These are phyloP conservation scores for Didymella glomerata DNA, from an alignment of 2,329 filamentous ascomycete species.

Conservation along the genomic window DNA sequence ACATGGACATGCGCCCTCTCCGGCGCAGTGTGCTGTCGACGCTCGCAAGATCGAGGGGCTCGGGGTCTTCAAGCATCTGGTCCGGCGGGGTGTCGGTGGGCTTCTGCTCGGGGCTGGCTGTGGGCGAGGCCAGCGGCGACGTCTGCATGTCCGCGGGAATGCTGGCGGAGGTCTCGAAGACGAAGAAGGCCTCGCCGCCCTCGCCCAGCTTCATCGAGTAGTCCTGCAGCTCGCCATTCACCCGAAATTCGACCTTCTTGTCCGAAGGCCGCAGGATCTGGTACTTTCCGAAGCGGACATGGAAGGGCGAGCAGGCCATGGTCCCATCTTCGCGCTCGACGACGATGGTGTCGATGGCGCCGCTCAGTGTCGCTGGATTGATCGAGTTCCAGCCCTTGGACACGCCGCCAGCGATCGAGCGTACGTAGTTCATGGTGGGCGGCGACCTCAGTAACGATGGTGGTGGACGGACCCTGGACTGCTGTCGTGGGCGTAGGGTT, in stretches of 20 bases:
- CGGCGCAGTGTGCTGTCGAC: constrained; percentile 39
- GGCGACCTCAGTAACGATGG: neutral
- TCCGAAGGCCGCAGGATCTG: constrained; percentile 92
- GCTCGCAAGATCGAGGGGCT: constrained; percentile 71
- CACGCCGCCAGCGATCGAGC: constrained; percentile 92
- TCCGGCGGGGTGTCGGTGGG: constrained; percentile 56
- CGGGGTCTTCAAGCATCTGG: constrained; percentile 70
- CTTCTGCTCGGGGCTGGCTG: constrained; percentile 77
- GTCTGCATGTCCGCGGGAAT: constrained; percentile 96
- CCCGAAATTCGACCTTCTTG: constrained; percentile 98
- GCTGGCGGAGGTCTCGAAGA: constrained; percentile 91
- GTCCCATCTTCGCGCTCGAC: constrained; percentile 92
- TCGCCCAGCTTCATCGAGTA: constrained; percentile 99
- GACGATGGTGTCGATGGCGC: constrained; percentile 98
- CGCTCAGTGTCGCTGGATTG: constrained; percentile 95
- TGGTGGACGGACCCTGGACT: neutral
- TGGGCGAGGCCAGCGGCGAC: constrained; percentile 89
- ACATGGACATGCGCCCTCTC: constrained; percentile 43
- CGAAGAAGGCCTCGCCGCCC: constrained; percentile 97
- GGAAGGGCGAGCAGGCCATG: constrained; percentile 93
- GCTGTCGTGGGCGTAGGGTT: neutral
- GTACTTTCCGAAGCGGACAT: constrained; percentile 99
- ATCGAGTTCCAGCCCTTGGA: constrained; percentile 99
- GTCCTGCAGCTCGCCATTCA: constrained; percentile 90
- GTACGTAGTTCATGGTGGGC: constrained; percentile 90